A percentile compares a stretch with the other conserved stretches of the same genome.
Conservation (phyloP, 2,329 filamentous ascomycete genomes). For the Paramyrothecium sp. region DNA sequence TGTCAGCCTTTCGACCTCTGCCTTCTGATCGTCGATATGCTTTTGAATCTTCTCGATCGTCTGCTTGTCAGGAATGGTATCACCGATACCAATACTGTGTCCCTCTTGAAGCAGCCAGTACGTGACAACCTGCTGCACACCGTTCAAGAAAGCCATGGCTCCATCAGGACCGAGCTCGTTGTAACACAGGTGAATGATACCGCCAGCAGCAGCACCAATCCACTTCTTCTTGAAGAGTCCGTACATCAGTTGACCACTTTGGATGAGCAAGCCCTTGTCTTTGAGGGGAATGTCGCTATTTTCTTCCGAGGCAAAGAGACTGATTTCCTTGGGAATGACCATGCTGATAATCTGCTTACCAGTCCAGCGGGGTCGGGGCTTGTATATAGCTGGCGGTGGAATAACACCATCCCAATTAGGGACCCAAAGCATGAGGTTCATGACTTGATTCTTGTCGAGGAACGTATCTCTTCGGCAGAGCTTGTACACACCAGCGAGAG, state of each 20-base stretch:
- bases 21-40: constrained; percentile 79
- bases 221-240: constrained; percentile 92
- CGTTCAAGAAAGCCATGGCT: constrained; percentile 94
- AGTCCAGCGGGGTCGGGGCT: constrained; percentile 91
- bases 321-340: constrained; percentile 85
- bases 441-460: constrained; percentile 84
- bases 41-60: constrained; percentile 85
- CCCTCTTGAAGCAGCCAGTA: constrained; percentile 97
- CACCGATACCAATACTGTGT: constrained; percentile 97
- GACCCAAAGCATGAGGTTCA: constrained; percentile 97
- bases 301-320: constrained; percentile 67
- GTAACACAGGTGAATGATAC: constrained; percentile 93
- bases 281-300: constrained; percentile 60
- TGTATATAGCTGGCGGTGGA: constrained; percentile 88
- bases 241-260: constrained; percentile 85
- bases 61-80: constrained; percentile 85
- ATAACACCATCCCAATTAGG: constrained; percentile 96
- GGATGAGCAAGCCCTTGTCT: constrained; percentile 79
- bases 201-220: constrained; percentile 84
- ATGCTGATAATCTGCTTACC: constrained; percentile 97
- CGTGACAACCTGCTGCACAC: constrained; percentile 89
- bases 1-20: constrained; percentile 74
- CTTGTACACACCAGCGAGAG: constrained; percentile 94
- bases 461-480: constrained; percentile 92
- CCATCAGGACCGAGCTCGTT: constrained; percentile 87